Conservation (phyloP, 1,284 basidiomycete species). For the Inonotus hispidus region DNA sequence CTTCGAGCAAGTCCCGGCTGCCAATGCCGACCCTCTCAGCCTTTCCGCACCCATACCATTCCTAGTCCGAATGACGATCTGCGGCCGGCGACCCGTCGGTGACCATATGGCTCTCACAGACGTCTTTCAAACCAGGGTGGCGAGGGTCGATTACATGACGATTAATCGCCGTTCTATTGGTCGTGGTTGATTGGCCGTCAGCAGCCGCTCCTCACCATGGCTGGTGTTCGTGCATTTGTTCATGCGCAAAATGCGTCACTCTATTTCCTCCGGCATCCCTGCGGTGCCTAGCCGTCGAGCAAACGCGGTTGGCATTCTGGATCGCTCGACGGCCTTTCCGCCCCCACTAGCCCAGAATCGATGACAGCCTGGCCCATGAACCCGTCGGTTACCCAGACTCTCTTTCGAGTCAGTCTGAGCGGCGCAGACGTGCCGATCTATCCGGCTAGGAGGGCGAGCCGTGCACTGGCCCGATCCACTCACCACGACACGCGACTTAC, state of each 20-base stretch:
- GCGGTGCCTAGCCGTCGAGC: background rate
- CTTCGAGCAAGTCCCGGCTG: background rate
- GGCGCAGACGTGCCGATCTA: background rate
- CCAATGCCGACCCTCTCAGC: background rate
- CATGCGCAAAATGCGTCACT: too few species aligned
- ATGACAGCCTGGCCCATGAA: background rate
- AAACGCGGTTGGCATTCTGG: background rate
- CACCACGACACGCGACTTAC: background rate
- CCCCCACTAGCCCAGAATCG: background rate
- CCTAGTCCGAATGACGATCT: background rate
- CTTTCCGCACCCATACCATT: background rate
- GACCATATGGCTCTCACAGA: background rate
- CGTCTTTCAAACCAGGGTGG: background rate
- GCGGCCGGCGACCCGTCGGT: background rate
- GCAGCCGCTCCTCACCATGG: too few species aligned
- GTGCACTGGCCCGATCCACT: background rate
- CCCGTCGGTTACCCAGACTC: background rate
- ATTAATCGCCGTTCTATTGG: too few species aligned
- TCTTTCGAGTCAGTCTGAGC: background rate
- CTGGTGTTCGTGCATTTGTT: too few species aligned
- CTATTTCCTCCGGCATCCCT: background rate
- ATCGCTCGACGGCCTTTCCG: background rate
- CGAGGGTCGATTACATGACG: background rate
- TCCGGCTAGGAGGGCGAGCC: background rate
- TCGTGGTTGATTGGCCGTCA: too few species aligned